Evolutionary conservation across 2,329 filamentous ascomycete species (phyloP).

Genomic region (Diaporthe sp.): DNA sequence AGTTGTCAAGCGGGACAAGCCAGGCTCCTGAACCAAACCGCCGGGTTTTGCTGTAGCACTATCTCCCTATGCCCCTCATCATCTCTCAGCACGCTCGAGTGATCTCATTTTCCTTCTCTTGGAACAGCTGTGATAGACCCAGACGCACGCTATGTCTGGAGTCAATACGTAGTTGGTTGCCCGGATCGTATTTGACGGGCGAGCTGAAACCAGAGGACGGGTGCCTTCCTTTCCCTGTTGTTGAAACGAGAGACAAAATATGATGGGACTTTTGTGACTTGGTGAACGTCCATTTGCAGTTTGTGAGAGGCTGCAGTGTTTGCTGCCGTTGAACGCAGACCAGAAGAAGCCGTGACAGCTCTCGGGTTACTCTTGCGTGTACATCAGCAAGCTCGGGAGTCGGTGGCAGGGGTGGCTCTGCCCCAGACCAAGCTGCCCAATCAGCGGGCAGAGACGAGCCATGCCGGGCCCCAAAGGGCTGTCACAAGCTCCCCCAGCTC

Average conservation of each 20-base stretch:
- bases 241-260: not conserved
- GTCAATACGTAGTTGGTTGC: accelerated
- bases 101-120: not conserved
- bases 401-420: not conserved
- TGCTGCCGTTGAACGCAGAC: not conserved
- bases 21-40: not conserved
- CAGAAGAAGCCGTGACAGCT: not conserved
- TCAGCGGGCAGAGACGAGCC: slow-evolving; percentile 4
- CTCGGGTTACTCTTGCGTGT: too few species aligned
- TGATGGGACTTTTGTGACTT: not conserved
- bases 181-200: not conserved
- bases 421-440: slow-evolving; percentile 7
- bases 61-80: not conserved
- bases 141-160: not conserved
- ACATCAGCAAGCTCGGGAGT: not conserved
- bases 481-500: slow-evolving; percentile 29
- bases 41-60: not conserved
- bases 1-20: not conserved
- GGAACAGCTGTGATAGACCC: not conserved
- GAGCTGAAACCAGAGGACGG: not conserved
- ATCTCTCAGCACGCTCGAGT: not conserved
- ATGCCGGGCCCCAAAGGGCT: not conserved
- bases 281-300: not conserved
- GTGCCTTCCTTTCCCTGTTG: not conserved
- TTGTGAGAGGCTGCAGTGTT: not conserved